Evolutionary conservation across 2,329 filamentous ascomycete genomes (phyloP).

Genomic region (Pseudogymnoascus sp.): DNA sequence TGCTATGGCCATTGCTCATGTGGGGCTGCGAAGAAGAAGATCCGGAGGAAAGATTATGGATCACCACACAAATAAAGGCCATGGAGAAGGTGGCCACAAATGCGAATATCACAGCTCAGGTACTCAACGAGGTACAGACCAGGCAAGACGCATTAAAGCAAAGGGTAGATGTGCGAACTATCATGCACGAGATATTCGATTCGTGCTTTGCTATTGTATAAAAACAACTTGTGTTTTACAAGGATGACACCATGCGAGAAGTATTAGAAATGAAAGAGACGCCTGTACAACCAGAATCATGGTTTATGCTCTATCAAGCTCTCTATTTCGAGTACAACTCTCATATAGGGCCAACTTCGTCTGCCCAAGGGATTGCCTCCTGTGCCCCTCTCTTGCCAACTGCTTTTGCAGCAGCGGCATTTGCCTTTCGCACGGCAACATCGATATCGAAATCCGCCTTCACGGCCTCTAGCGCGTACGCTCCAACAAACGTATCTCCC

Average conservation of each 20-base stretch:
- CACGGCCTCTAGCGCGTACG: background rate
- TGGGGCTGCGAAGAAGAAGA: constrained; percentile 48
- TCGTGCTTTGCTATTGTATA: constrained; percentile 17
- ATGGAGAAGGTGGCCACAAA: constrained; percentile 40
- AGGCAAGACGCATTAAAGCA: constrained; percentile 34
- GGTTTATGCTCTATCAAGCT: background rate
- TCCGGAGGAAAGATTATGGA: constrained; percentile 40
- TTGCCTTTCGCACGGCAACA: constrained; percentile 1
- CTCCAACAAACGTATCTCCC: constrained; percentile 15
- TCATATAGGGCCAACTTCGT: background rate
- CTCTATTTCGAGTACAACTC: background rate
- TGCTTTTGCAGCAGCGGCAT: constrained; percentile 1
- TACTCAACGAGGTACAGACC: constrained; percentile 38
- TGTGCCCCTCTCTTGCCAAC: constrained; percentile 2
- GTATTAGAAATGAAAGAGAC: background rate
- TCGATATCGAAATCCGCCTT: constrained; percentile 9
- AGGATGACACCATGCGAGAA: background rate
- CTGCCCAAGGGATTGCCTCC: constrained; percentile 1
- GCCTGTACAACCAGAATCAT: background rate
- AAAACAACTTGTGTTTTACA: background rate
- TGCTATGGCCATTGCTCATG: constrained; percentile 51
- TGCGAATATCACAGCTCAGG: constrained; percentile 37
- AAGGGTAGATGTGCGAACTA: constrained; percentile 37
- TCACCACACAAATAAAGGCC: constrained; percentile 39
- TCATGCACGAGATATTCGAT: constrained; percentile 34